Evolutionary conservation across 352 stramenopile genomes (phyloP).

Genomic region (Globisporangium abappressorium): DNA sequence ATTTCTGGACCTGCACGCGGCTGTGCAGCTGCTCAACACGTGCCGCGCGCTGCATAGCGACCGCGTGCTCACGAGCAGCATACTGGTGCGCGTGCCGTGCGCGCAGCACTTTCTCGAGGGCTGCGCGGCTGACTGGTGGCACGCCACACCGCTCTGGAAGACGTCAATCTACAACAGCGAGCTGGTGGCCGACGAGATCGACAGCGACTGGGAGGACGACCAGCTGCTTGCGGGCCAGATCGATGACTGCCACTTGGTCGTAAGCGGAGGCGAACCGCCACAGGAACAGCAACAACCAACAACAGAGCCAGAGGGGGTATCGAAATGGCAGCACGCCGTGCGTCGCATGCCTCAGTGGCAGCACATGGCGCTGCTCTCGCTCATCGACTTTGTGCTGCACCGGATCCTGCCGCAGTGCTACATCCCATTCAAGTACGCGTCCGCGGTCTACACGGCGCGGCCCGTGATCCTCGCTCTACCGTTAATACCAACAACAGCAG

Average conservation of each 20-base stretch:
- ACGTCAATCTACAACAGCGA: slow-evolving; percentile 19
- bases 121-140: slow-evolving; percentile 56
- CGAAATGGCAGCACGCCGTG: slow-evolving; percentile 36
- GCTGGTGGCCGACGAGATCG: slow-evolving; percentile 26
- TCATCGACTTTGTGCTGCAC: slow-evolving; percentile 52
- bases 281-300: not conserved
- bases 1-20: slow-evolving; percentile 45
- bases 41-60: slow-evolving; percentile 36
- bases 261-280: not conserved
- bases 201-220: slow-evolving; percentile 52
- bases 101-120: slow-evolving; percentile 52
- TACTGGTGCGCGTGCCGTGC: slow-evolving; percentile 44
- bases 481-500: slow-evolving; percentile 11
- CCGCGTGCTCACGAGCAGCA: slow-evolving; percentile 37
- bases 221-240: slow-evolving; percentile 23
- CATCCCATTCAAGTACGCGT: slow-evolving; percentile 59
- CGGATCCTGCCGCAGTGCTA: slow-evolving; percentile 54
- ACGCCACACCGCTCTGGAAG: slow-evolving; percentile 43
- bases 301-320: slow-evolving; percentile 4
- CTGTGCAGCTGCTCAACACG: slow-evolving; percentile 47
- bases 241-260: slow-evolving; percentile 37
- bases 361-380: slow-evolving; percentile 43
- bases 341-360: slow-evolving; percentile 44
- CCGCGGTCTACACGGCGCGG: slow-evolving; percentile 48
- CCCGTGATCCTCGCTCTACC: slow-evolving; percentile 45